A percentile compares a stretch with the other conserved stretches of the same genome.
Evolutionary conservation across 768 basidiomycete genomes (phyloP).

Genomic region (Chiua virens): DNA sequence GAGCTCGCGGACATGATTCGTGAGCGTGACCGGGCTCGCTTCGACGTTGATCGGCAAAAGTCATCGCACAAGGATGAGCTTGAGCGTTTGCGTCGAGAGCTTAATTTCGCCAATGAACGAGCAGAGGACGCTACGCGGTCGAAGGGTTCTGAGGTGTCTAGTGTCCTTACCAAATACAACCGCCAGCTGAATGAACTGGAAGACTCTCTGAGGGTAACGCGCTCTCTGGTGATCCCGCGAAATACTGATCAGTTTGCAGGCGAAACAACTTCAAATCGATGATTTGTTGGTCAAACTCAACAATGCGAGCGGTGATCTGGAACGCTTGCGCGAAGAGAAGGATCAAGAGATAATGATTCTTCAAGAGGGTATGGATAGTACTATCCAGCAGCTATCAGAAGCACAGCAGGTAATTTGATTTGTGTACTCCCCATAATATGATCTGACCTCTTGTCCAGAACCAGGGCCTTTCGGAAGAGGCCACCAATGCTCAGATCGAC

Average conservation of each 20-base stretch:
- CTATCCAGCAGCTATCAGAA: slow-evolving; percentile 84
- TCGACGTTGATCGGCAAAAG: slow-evolving; percentile 93
- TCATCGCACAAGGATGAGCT: slow-evolving; percentile 93
- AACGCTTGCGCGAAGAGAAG: slow-evolving; percentile 88
- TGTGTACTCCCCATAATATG: not conserved
- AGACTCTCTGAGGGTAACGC: slow-evolving; percentile 81
- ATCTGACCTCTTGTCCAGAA: slow-evolving; percentile 45
- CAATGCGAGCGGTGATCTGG: slow-evolving; percentile 69
- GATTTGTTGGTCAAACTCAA: slow-evolving; percentile 84
- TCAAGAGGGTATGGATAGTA: slow-evolving; percentile 93
- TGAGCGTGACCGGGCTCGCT: slow-evolving; percentile 93
- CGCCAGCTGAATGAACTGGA: slow-evolving; percentile 96
- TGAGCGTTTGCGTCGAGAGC: slow-evolving; percentile 88
- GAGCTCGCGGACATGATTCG: slow-evolving; percentile 99
- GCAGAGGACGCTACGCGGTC: slow-evolving; percentile 90
- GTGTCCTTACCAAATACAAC: slow-evolving; percentile 89
- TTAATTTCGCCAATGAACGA: slow-evolving; percentile 95
- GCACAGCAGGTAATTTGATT: slow-evolving; percentile 70
- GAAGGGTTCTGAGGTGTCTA: slow-evolving; percentile 91
- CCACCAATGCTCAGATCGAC: slow-evolving; percentile 96
- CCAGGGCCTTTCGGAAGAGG: slow-evolving; percentile 82
- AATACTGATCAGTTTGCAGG: slow-evolving; percentile 43
- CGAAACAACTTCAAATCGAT: slow-evolving; percentile 96
- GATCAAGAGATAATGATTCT: slow-evolving; percentile 95
- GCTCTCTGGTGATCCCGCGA: not conserved